Conservation (phyloP, 176 grass and related monocot species). For the Miscanthus lutarioriparius region DNA sequence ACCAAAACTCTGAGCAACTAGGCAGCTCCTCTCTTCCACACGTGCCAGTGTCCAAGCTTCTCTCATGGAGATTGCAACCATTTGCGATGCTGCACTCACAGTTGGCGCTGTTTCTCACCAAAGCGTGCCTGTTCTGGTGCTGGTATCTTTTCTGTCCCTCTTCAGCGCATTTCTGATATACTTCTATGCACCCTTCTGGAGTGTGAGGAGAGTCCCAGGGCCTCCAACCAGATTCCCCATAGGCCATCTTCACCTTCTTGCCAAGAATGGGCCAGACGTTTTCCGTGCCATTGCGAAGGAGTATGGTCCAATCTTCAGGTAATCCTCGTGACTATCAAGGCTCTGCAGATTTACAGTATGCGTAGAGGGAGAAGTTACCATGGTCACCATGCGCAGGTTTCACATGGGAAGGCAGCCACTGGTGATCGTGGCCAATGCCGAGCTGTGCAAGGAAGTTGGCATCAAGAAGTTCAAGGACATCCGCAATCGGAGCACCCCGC, state of each 20-base stretch:
- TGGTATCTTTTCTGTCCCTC: slow-evolving; percentile 17
- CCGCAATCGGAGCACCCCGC: slow-evolving; percentile 77
- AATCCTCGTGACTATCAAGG: background rate
- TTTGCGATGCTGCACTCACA: slow-evolving; percentile 19
- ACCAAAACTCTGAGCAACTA: slow-evolving; percentile 15
- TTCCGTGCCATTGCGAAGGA: slow-evolving; percentile 65
- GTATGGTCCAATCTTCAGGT: slow-evolving; percentile 91
- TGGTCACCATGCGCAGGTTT: slow-evolving; percentile 55
- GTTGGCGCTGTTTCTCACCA: background rate
- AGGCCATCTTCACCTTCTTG: slow-evolving; percentile 69
- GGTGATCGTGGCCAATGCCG: slow-evolving; percentile 84
- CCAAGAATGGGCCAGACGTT: slow-evolving; percentile 71
- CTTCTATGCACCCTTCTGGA: slow-evolving; percentile 82
- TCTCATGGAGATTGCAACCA: slow-evolving; percentile 36
- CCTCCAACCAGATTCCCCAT: slow-evolving; percentile 62
- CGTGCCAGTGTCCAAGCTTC: background rate
- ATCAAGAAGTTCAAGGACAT: slow-evolving; percentile 97
- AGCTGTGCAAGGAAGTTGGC: slow-evolving; percentile 88
- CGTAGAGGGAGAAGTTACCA: slow-evolving; percentile 1
- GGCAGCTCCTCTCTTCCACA: slow-evolving; percentile 1
- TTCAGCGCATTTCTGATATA: slow-evolving; percentile 54
- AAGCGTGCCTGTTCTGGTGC: background rate
- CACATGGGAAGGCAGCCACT: slow-evolving; percentile 94
- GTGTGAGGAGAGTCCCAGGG: slow-evolving; percentile 73
- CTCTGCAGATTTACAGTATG: background rate